Conservation (phyloP, 495 filamentous ascomycete species). For the Rhypophila decipiens region DNA sequence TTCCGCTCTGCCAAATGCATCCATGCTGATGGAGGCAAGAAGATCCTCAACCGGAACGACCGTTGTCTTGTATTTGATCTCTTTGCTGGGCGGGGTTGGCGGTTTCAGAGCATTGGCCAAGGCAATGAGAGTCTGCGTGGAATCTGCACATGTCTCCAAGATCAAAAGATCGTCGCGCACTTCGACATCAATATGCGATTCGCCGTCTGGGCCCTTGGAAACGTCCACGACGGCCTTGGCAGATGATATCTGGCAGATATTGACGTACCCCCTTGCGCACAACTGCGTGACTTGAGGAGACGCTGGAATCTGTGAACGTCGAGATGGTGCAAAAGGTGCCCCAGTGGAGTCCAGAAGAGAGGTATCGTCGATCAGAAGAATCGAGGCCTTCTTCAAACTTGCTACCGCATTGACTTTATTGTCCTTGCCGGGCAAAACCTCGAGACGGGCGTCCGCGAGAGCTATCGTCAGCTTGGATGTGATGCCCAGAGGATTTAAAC, state of each 20-base stretch:
- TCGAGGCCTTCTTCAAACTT: slow-evolving; percentile 68
- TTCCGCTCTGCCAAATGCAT: slow-evolving; percentile 62
- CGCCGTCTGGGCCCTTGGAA: slow-evolving; percentile 41
- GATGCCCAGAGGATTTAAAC: slow-evolving; percentile 75
- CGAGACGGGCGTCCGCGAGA: slow-evolving; percentile 67
- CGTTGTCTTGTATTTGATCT: slow-evolving; percentile 80
- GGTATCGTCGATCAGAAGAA: slow-evolving; percentile 78
- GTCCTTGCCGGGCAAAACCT: slow-evolving; percentile 53
- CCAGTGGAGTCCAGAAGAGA: slow-evolving; percentile 46
- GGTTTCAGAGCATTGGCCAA: slow-evolving; percentile 77
- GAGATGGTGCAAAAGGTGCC: slow-evolving; percentile 29
- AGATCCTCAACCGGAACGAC: slow-evolving; percentile 80
- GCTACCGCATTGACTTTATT: slow-evolving; percentile 53
- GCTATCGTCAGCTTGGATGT: slow-evolving; percentile 69
- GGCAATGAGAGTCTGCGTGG: slow-evolving; percentile 83
- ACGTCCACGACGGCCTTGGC: slow-evolving; percentile 59
- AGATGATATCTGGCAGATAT: slow-evolving; percentile 76
- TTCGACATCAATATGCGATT: slow-evolving; percentile 70
- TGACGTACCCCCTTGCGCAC: slow-evolving; percentile 68
- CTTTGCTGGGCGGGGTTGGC: slow-evolving; percentile 70
- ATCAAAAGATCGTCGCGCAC: slow-evolving; percentile 79
- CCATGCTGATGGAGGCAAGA: slow-evolving; percentile 80
- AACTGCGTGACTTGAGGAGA: slow-evolving; percentile 60
- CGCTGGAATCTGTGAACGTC: slow-evolving; percentile 41
- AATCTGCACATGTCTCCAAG: slow-evolving; percentile 93